Base-by-base conservation (phyloP, 352 stramenopile genomes). In the Globisporangium nagaii region DNA sequence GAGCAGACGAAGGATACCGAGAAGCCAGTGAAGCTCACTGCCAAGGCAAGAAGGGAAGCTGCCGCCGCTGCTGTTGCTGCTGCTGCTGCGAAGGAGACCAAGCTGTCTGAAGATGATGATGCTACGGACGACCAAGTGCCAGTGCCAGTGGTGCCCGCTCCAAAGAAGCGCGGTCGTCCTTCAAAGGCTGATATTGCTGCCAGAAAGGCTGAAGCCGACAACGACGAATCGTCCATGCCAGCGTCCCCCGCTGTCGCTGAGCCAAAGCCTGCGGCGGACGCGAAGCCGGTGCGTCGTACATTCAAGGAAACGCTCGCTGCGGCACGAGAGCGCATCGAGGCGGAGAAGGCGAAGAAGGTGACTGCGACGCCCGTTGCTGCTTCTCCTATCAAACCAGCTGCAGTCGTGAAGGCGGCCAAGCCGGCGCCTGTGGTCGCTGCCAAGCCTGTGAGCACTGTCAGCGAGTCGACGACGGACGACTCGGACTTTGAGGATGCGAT, bases 281-380 rank as follows among this genome's bases (percentile, higher is more conserved):
- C 53, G 36, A 51, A 65, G 39, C 40, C 19, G 8, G 48, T 60
- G 25, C 60, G 67, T 37, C 56, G 56, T 13, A 63, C 48, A 39
- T 86, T 88, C 41, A 34, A 68, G 46, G 65, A 77, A n/a, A 83
- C 73, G 19, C 47, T 87, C 11, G 65, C 57, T 15, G 62, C 60
- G 0, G 78, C 61, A 15, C 64, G 56, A 51, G 68, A 71, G 37
- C 56, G 53, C 27, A 56, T 87, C 24, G 68, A 68, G 15, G 45
- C 63, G 1, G 66, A 75, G 10, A 72, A 75, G 42, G 55, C 27
- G 56, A 56, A 49, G 47, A 62, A 51, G 52, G 20, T 30, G 4
- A 39, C 22, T 32, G 35, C 42, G 12, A 20, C 24, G 6, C 24
- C 43, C 39, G 39, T 53, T 5, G 57, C 28, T 50, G 28, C 39